Evolutionary conservation across 1,139 yeast genomes (phyloP), one percentile per base, ranked within the genome.

Genomic region (Geotrichum carabidarum): DNA sequence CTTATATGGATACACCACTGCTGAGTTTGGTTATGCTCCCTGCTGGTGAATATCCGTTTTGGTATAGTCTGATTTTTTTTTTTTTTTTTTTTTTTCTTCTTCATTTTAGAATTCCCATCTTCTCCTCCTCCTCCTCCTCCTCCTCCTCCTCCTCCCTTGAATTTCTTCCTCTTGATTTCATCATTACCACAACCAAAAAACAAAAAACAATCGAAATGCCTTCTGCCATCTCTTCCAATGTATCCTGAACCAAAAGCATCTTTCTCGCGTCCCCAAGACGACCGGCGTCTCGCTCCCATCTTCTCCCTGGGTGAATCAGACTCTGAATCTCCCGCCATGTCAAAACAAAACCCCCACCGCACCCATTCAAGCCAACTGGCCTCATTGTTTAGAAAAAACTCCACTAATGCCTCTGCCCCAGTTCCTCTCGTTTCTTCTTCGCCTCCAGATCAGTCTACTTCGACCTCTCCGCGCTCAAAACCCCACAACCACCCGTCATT

Each of bases 231-330:
- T 5, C 27, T 22, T 5, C 27, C 3, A 22, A 43, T 30, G 46
- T 14, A 22, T 27, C 46, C 46, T 30, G 46, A 27, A 11, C 14
- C 46, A 6, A n/a, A 22, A 22, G 27, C 27, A 43, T 30, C 44
- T 12, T 22, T 5, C 17, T 8, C 44, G 8, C 30, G 14, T 22
- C 44, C 6, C 30, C 17, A 40, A 2, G 44, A 17, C 30, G 44
- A 40, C 30, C 7, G 12, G 8, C 44, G 44, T n/a, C n/a, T 40
- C 27, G 31, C 44, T n/a, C 48, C 48, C 4, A 44, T 44, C 37
- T 44, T 44, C 36, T 44, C 48, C 4, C n/a, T 44, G 8, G 48
- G 38, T 38, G 48, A 44, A 34, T n/a, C 36, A 8, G 46, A 43
- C 14, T 30, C 34, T n/a, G 30, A 17, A 12, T 12, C 12, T 11